These are phyloP conservation scores for Apiospora koreana DNA, from an alignment of 2,329 filamentous ascomycete genomes.

Conservation along the genomic window DNA sequence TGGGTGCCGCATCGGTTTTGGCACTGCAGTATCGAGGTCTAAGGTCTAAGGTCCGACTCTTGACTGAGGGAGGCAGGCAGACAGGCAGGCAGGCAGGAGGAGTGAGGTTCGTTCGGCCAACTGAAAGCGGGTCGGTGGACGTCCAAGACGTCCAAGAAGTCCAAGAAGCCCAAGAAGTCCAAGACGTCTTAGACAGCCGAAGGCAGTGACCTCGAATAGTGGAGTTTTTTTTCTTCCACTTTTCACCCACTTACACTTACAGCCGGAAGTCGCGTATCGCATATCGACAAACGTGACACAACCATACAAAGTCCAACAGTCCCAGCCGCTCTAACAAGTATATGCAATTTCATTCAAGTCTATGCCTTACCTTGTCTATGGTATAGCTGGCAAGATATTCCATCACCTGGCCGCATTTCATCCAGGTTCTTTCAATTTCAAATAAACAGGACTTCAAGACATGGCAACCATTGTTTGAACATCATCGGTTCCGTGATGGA, in stretches of 20 bases:
- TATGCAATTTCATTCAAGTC: not conserved
- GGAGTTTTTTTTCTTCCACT: not conserved
- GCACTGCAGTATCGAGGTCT: slow-evolving; percentile 1
- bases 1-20: not conserved
- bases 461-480: not conserved
- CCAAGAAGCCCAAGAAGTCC: too few species aligned
- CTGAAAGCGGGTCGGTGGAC: not conserved
- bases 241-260: not conserved
- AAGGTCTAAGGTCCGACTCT: not conserved
- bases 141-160: too few species aligned
- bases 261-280: not conserved
- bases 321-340: not conserved
- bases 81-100: too few species aligned
- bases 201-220: not conserved
- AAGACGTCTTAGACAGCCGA: not conserved
- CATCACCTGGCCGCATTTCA: not conserved
- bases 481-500: slow-evolving; percentile 2
- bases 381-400: not conserved
- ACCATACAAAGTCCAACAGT: not conserved
- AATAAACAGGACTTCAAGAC: not conserved
- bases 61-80: too few species aligned
- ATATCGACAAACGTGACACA: not conserved
- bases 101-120: too few species aligned
- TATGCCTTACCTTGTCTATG: not conserved
- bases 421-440: not conserved